phyloP scores from a whole-genome alignment of 495 filamentous ascomycete genomes.

The Penicillium cosmopolitanum region DNA sequence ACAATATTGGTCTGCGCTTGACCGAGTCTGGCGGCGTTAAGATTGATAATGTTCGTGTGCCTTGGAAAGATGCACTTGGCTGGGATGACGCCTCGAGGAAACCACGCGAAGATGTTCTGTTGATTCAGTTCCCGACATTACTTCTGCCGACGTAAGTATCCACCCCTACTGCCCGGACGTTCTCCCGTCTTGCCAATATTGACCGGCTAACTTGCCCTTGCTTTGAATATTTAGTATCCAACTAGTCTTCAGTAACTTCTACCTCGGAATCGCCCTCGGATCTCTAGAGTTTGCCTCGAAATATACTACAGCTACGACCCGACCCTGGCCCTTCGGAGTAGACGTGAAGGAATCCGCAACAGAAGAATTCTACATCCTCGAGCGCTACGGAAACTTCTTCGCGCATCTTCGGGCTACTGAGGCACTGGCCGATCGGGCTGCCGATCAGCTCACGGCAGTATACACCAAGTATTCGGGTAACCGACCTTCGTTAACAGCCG shows the following conservation, averaged over 20 bases:
- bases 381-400: constrained; percentile 62
- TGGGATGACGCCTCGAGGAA: constrained; percentile 52
- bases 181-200: not conserved
- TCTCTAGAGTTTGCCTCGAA: constrained; percentile 51
- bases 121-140: constrained; percentile 53
- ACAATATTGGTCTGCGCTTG: constrained; percentile 62
- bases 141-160: constrained; percentile 58
- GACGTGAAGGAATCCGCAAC: constrained; percentile 55
- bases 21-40: constrained; percentile 63
- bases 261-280: constrained; percentile 61
- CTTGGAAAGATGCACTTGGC: constrained; percentile 62
- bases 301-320: constrained; percentile 55
- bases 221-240: constrained; percentile 45
- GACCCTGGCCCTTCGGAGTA: constrained; percentile 62
- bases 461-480: constrained; percentile 42
- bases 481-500: constrained; percentile 42
- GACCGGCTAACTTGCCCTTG: not conserved
- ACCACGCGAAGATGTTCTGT: constrained; percentile 48
- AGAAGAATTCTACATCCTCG: constrained; percentile 66
- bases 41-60: constrained; percentile 55
- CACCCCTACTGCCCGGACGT: no score
- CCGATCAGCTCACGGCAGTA: constrained; percentile 43
- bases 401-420: constrained; percentile 61
- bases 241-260: constrained; percentile 65
- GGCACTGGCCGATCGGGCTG: constrained; percentile 57